phyloP scores from a whole-genome alignment of 345 rosid genomes.

The Brassica cretica region DNA sequence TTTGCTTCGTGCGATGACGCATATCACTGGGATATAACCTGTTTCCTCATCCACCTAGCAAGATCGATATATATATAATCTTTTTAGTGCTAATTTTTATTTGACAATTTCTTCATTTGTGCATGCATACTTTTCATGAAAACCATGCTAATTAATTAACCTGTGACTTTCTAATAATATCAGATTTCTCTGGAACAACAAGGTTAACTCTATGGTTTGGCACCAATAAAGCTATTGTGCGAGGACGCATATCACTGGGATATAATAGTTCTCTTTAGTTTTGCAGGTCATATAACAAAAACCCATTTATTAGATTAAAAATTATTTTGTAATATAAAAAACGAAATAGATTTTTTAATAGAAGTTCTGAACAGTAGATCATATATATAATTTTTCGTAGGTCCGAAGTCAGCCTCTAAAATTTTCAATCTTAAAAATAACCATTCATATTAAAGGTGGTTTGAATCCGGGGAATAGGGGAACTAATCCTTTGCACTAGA shows the following conservation, averaged over 20 bases:
- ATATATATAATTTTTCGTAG: too few relatives aligned
- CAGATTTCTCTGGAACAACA: neutral
- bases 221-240: neutral
- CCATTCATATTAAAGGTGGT: too few relatives aligned
- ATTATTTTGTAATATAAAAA: neutral
- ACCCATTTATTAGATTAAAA: neutral
- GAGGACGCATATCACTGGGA: neutral
- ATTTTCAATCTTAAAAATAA: too few relatives aligned
- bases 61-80: neutral
- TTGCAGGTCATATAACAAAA: neutral
- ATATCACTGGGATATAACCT: constrained; percentile 85
- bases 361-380: too few relatives aligned
- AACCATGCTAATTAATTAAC: constrained; percentile 6
- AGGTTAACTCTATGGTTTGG: neutral
- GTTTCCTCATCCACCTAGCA: constrained; percentile 43
- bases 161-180: neutral
- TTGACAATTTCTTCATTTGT: neutral
- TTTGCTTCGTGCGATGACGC: constrained; percentile 76
- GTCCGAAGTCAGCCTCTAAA: too few relatives aligned
- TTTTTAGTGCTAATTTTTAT: neutral
- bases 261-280: neutral
- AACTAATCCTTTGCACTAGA: too few relatives aligned
- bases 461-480: too few relatives aligned
- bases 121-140: neutral
- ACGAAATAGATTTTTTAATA: neutral